Evolutionary conservation across 2,329 filamentous ascomycete species (phyloP).

Genomic region (Colletotrichum sp.): DNA sequence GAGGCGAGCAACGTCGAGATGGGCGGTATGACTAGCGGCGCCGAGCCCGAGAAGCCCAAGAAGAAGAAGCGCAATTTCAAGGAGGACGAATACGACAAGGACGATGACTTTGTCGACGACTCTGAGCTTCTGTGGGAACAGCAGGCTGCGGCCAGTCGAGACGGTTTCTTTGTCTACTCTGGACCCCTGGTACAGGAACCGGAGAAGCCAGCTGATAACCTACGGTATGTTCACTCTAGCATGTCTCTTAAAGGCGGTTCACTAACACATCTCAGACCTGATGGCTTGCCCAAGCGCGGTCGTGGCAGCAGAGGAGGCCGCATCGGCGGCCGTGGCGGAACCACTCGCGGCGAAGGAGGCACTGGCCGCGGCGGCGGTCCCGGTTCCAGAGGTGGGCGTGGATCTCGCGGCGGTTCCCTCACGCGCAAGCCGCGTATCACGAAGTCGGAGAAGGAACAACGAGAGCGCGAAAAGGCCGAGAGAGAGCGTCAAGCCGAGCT

Average conservation of each 20-base stretch:
- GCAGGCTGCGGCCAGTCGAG: slow-evolving; percentile 89
- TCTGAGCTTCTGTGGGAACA: slow-evolving; percentile 96
- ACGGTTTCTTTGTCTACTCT: slow-evolving; percentile 98
- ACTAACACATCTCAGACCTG: slow-evolving; percentile 56
- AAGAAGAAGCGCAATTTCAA: slow-evolving; percentile 84
- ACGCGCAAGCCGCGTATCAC: slow-evolving; percentile 84
- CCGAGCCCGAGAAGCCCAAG: slow-evolving; percentile 66
- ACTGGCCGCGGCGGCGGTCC: slow-evolving; percentile 58
- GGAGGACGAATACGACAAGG: slow-evolving; percentile 83
- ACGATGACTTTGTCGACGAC: slow-evolving; percentile 88
- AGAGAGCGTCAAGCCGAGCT: slow-evolving; percentile 60
- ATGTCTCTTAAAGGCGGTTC: slow-evolving; percentile 13
- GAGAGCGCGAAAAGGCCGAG: slow-evolving; percentile 82
- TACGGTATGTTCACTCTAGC: slow-evolving; percentile 49
- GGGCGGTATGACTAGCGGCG: slow-evolving; percentile 67
- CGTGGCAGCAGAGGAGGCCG: slow-evolving; percentile 51
- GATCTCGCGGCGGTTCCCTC: slow-evolving; percentile 77
- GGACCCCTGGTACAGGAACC: slow-evolving; percentile 88
- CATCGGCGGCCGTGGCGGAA: slow-evolving; percentile 65
- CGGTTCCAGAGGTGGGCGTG: slow-evolving; percentile 72
- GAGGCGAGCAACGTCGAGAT: slow-evolving; percentile 92
- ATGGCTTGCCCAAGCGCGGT: slow-evolving; percentile 74
- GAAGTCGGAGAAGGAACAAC: slow-evolving; percentile 82
- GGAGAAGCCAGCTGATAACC: slow-evolving; percentile 65
- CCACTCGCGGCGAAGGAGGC: slow-evolving; percentile 58